Base-by-base conservation (phyloP, 1,284 basidiomycete genomes). In the Rhizopogon parksii region DNA sequence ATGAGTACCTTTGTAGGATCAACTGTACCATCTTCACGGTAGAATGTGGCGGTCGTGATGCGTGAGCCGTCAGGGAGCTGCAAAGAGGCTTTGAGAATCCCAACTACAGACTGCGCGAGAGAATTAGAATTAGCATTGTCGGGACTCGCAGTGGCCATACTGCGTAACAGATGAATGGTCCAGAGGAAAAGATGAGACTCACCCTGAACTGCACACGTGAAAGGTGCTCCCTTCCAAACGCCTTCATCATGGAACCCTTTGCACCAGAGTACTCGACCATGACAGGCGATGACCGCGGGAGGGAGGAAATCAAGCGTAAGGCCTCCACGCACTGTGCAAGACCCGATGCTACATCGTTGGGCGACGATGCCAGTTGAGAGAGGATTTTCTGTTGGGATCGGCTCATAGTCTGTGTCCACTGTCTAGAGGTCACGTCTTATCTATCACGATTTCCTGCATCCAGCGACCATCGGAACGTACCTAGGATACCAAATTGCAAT, bases 191-290 rank as follows among this genome's bases (percentile, higher is more conserved):
- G 8, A 27, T 6, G 37, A 12, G 19, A 34, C 60, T 7, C 54
- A 65, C 65, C 32, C 66, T 55, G 51, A 67, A 67, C 2, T 64
- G 66, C n/a, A 65, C 55, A 6, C 63, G 64, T 0, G 66, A 56
- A 50, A 65, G 53, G 25, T 67, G 56, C 3, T 68, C 64, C 17
- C 63, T 58, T 32, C 66, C 64, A 2, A 65, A 65, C 0, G 64
- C 66, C 19, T 67, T 67, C 53, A 50, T 55, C 9, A 49, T 52
- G 17, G 60, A 51, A 15, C 60, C 56, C 8, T 45, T 14, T 17
- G 49, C 9, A 21, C 56, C 56, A 8, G 47, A 30, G 11, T 66
- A 68, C 40, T 59, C 55, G 14, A 67, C 55, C 2, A 57, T 59
- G 3, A 65, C 49, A 11, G 66, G 63, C 0, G 64, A 68, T 4